Percentiles rank a stretch among this genome's conserved stretches.
Evolutionary conservation across 768 basidiomycete genomes (phyloP).

Genomic region (Stropharia rugosoannulata): DNA sequence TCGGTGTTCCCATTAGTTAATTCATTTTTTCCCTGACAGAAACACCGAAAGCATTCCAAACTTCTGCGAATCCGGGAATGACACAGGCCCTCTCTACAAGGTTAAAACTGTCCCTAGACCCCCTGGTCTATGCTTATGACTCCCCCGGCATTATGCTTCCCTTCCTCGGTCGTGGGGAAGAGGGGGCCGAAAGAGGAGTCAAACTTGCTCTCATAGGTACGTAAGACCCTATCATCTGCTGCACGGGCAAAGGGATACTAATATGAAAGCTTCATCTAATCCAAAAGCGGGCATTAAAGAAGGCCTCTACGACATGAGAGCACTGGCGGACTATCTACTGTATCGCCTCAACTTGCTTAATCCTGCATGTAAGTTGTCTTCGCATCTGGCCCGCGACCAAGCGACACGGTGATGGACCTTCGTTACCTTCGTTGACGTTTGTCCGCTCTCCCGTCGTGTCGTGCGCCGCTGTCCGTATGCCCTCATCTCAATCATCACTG

Average conservation of each 20-base stretch:
- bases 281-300: conserved; percentile 89
- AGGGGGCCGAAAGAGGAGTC: conserved; percentile 87
- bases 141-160: conserved; percentile 97
- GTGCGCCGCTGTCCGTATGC: background rate
- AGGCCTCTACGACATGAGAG: conserved; percentile 82
- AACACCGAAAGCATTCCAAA: conserved; percentile 86
- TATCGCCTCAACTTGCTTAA: conserved; percentile 82
- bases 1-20: conserved; percentile 8
- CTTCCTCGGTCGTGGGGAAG: conserved; percentile 82
- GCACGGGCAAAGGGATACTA: background rate
- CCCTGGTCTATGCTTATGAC: conserved; percentile 91
- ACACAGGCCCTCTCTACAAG: conserved; percentile 89
- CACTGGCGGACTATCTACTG: conserved; percentile 82
- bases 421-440: background rate
- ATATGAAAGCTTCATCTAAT: conserved; percentile 18
- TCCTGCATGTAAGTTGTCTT: conserved; percentile 55
- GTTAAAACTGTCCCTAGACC: conserved; percentile 78
- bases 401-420: background rate
- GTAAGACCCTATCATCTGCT: conserved; percentile 29
- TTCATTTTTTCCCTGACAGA: conserved; percentile 35
- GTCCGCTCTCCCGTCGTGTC: too few relatives aligned
- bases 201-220: conserved; percentile 92
- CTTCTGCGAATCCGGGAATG: conserved; percentile 86
- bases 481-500: conserved; percentile 5
- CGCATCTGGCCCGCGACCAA: conserved; percentile 1